Percentiles rank a stretch among this genome's conserved stretches.
Evolutionary conservation across 164 flowering plant genomes (phyloP).

Genomic region (Chloranthus sessilifolius): DNA sequence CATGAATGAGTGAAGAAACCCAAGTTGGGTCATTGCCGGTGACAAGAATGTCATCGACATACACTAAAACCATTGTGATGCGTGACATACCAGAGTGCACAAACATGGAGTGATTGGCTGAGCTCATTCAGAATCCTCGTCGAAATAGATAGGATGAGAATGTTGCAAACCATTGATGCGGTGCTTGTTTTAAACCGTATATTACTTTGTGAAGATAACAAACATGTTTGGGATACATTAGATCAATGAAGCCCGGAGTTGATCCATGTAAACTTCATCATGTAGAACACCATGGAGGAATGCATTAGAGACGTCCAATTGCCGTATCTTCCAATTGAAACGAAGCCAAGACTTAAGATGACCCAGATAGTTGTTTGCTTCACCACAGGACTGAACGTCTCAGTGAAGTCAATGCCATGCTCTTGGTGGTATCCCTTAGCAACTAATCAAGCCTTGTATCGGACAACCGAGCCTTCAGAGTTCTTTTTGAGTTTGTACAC

Average conservation of each 20-base stretch:
- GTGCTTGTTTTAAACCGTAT: neutral
- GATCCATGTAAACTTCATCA: neutral
- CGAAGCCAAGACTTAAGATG: neutral
- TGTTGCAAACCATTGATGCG: too few species aligned
- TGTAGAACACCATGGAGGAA: neutral
- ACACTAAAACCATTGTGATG: too few species aligned
- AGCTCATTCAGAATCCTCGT: too few species aligned
- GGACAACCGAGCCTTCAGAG: neutral
- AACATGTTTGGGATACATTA: neutral
- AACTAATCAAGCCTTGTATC: neutral
- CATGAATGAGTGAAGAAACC: too few species aligned
- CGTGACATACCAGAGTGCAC: too few species aligned
- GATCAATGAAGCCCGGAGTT: neutral
- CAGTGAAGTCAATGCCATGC: neutral
- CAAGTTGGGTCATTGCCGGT: too few species aligned
- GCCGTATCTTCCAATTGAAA: neutral
- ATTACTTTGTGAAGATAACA: neutral
- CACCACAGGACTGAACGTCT: neutral
- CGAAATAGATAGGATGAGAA: too few species aligned
- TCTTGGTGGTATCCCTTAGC: conserved; percentile 1
- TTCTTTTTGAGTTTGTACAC: conserved; percentile 1
- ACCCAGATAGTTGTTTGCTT: neutral
- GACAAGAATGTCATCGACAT: too few species aligned
- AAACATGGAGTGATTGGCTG: too few species aligned
- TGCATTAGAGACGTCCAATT: neutral